phyloP scores from a whole-genome alignment of 805 yeast species.

The Wickerhamomyces strasburgensis region DNA sequence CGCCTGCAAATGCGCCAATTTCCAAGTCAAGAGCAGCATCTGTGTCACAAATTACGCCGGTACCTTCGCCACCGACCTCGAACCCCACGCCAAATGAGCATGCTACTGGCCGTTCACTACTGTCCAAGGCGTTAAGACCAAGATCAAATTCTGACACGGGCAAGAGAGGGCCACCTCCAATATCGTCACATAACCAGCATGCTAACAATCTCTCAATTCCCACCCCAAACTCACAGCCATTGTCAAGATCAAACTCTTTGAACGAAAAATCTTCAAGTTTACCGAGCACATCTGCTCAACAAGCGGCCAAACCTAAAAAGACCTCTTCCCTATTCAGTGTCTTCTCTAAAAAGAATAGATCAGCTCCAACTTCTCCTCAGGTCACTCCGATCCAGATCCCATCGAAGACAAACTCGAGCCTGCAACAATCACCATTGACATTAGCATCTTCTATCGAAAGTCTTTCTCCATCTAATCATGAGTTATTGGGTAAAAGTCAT shows the following conservation, averaged over 20 bases:
- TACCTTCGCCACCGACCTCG: slow-evolving; percentile 14
- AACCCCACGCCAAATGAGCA: background rate
- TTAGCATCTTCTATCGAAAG: slow-evolving; percentile 14
- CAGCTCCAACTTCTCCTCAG: slow-evolving; percentile 18
- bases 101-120: slow-evolving; percentile 14
- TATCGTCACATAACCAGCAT: slow-evolving; percentile 1
- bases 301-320: slow-evolving; percentile 20
- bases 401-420: slow-evolving; percentile 2
- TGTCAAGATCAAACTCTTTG: slow-evolving; percentile 20
- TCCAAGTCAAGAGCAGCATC: slow-evolving; percentile 11
- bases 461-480: slow-evolving; percentile 9
- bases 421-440: slow-evolving; percentile 8
- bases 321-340: slow-evolving; percentile 25
- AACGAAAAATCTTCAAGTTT: slow-evolving; percentile 11
- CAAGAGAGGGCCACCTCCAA: background rate
- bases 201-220: no score
- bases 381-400: slow-evolving; percentile 18
- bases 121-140: slow-evolving; percentile 24
- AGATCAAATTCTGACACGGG: slow-evolving; percentile 22
- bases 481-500: slow-evolving; percentile 3
- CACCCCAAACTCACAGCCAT: no score
- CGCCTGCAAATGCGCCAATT: slow-evolving; percentile 2
- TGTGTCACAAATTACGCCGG: slow-evolving; percentile 14
- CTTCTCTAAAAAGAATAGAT: slow-evolving; percentile 26
- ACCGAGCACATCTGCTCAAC: background rate